Evolutionary conservation across 768 basidiomycete genomes (phyloP), one percentile per base, ranked within the genome.

Genomic region (Lactifluus volemus): DNA sequence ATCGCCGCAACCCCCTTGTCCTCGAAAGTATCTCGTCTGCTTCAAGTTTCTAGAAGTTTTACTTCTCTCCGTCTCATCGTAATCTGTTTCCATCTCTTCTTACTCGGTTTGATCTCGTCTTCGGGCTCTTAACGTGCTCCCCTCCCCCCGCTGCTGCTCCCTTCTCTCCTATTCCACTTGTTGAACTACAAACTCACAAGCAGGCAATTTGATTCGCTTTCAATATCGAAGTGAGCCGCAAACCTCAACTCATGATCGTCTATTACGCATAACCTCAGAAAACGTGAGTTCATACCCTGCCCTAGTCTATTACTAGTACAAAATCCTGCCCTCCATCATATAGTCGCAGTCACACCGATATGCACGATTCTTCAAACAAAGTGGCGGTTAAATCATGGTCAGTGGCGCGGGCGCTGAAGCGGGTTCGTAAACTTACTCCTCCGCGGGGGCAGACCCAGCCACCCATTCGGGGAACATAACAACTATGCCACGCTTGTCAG

Each of bases 381-480:
- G 9, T 9, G 25, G 25, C 7, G 5, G n/a, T 38, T 11, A 17
- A 30, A 36, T 41, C n/a, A 53, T 39, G 5, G 15, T 6, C 7
- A 45, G 49, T 21, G n/a, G 38, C 8, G 45, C 21, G 11, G 4
- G 21, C 12, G n/a, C 2, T n/a, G 15, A 19, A n/a, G n/a, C n/a
- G 44, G 21, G 11, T 14, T 4, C 10, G 19, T 36, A 2, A 19
- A 58, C 64, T 42, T 68, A 82, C 81, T 84, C 80, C 59, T 85
- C 83, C 2, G 78, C 78, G n/a, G 77, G 75, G 0, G 78, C 78
- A 6, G 78, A 62, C 83, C 83, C 84, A 60, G 80, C 82, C 1
- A 72, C 81, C 0, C 81, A 83, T 62, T 84, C 82, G 0, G 84
- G 84, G 73, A 85, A 84, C 78, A 84, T 82, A 0, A 77, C 79